A percentile compares a stretch with the other conserved stretches of the same genome.
Conservation (phyloP, 257 asterid genomes). For the Oldenlandia corymbosa region DNA sequence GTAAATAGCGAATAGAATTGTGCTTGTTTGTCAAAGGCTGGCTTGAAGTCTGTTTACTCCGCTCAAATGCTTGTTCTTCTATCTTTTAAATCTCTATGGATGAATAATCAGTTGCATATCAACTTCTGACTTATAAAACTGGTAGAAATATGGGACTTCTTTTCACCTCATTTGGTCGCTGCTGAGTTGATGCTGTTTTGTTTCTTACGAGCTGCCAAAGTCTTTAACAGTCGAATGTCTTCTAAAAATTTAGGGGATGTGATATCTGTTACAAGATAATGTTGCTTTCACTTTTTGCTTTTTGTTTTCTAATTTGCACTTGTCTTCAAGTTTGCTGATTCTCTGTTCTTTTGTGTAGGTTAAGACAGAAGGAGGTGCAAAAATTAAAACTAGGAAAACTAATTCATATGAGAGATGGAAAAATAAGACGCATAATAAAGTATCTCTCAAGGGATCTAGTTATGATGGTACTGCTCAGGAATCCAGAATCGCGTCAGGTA, state of each 20-base stretch:
- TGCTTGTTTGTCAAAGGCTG: neutral
- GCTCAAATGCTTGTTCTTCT: neutral
- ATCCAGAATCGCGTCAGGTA: constrained; percentile 60
- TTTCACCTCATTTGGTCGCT: neutral
- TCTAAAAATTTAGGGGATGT: neutral
- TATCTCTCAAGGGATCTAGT: constrained; percentile 48
- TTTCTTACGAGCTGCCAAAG: too few species aligned
- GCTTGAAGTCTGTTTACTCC: neutral
- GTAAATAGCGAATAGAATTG: neutral
- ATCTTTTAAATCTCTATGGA: neutral
- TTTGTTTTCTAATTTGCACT: neutral
- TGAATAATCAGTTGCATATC: too few species aligned
- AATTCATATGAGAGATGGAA: constrained; percentile 90
- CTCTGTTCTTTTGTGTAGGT: constrained; percentile 40
- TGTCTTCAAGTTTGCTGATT: constrained; percentile 6
- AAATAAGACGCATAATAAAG: constrained; percentile 55
- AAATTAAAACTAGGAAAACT: constrained; percentile 51
- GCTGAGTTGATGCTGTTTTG: neutral
- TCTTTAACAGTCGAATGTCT: too few species aligned
- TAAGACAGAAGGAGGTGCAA: constrained; percentile 84
- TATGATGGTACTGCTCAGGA: constrained; percentile 37
- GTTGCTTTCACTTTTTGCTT: neutral
- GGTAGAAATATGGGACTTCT: neutral
- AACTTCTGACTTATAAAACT: neutral
- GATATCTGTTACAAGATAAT: neutral